These are phyloP conservation scores for Lactarius sanguifluus DNA, from an alignment of 768 basidiomycete species.

Conservation along the genomic window DNA sequence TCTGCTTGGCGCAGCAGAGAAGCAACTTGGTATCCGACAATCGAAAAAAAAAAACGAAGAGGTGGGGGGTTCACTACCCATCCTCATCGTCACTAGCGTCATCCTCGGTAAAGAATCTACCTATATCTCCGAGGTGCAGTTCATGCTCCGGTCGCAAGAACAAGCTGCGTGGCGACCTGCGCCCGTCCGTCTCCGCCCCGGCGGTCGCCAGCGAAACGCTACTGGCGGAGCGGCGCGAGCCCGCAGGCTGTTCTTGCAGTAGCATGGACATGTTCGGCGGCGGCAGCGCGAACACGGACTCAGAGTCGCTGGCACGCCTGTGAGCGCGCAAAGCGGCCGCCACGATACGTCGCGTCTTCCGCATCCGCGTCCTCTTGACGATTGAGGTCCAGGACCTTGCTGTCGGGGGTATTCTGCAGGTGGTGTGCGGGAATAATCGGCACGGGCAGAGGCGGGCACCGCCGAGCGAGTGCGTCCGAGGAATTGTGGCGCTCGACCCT, in stretches of 20 bases:
- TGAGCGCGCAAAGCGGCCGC: neutral
- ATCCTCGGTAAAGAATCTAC: conserved; percentile 32
- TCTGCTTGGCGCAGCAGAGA: conserved; percentile 9
- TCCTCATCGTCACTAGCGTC: conserved; percentile 17
- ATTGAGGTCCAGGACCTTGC: neutral
- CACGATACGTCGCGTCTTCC: neutral
- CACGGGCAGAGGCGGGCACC: neutral
- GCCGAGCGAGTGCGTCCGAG: conserved; percentile 6
- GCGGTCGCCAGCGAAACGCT: conserved; percentile 65
- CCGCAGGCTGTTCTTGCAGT: conserved; percentile 48
- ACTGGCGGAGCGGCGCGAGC: conserved; percentile 35
- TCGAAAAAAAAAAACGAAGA: neutral
- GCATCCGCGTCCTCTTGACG: conserved; percentile 11
- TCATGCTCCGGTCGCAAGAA: conserved; percentile 74
- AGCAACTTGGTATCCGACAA: neutral
- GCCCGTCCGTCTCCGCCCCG: conserved; percentile 52
- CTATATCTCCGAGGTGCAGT: conserved; percentile 70
- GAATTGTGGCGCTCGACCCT: conserved; percentile 18
- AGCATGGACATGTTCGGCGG: conserved; percentile 79
- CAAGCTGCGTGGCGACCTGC: conserved; percentile 67
- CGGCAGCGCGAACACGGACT: conserved; percentile 64
- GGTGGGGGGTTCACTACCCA: neutral
- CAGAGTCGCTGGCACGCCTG: conserved; percentile 47
- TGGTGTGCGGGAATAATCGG: neutral
- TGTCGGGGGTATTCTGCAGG: neutral